Evolutionary conservation across 179 eudicot species (phyloP), one percentile per base, ranked within the genome.

Genomic region (Beta macrorhiza): DNA sequence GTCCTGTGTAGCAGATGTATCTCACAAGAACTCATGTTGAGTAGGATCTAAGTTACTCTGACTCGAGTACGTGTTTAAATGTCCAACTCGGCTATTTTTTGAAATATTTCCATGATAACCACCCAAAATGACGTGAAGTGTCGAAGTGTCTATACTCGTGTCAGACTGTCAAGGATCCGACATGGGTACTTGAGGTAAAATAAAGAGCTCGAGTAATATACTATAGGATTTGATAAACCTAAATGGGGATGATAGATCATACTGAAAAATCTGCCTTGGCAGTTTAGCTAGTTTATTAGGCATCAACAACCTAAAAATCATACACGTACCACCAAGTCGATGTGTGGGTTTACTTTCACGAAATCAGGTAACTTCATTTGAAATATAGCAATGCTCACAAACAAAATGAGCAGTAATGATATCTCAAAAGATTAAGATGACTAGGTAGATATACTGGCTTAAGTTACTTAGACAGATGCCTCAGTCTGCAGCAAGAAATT

Each of bases 331-430:
- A 73, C 25, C n/a, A 57, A 74, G 53, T 5, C 25, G 76, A 17
- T 42, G 62, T 64, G 53, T 63, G 62, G 55, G 77, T 53, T 67
- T 72, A 85, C 79, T 72, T 58, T 62, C 78, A 78, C 71, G 84
- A 83, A 81, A 85, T 81, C 75, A 70, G 63, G 72, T 58, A 83
- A 75, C 82, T 83, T 81, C 80, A 78, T 70, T 56, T 42, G 37
- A 62, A 72, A 81, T 22, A 74, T 55, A 63, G 49, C 59, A 84
- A 17, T 20, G 67, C 55, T 25, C 71, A 75, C 17, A 53, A 68
- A 52, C 61, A 84, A 67, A 44, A 44, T 79, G 37, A 56, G 61
- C 29, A 81, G 29, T 47, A 37, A 51, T n/a, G 73, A 80, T 49
- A 72, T 52, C 74, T 75, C 13, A 42, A 29, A 62, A 67, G 72